Evolutionary conservation across 208 protist species (phyloP).

Genomic region (Angomonas ambiguus): DNA sequence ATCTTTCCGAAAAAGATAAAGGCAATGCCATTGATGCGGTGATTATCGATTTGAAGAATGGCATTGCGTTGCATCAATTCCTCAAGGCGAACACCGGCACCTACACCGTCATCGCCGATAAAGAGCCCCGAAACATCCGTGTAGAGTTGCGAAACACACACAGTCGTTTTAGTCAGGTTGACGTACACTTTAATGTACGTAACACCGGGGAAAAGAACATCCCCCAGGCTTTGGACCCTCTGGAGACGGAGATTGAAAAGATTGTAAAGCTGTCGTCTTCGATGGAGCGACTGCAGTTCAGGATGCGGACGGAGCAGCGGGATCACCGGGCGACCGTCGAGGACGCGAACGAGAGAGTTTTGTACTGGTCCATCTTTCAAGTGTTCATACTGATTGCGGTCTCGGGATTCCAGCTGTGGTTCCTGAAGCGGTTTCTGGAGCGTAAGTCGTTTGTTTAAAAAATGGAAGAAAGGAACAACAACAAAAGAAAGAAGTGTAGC

Average conservation of each 20-base stretch:
- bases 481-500: too few relatives aligned
- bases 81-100: conserved; percentile 18
- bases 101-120: conserved; percentile 23
- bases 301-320: conserved; percentile 46
- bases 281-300: conserved; percentile 49
- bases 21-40: neutral
- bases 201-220: conserved; percentile 22
- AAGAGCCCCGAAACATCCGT: conserved; percentile 12
- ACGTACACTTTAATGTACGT: conserved; percentile 48
- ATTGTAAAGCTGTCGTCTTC: conserved; percentile 27
- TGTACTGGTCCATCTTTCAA: conserved; percentile 75
- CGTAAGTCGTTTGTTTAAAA: conserved; percentile 59
- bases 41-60: neutral
- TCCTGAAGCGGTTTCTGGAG: conserved; percentile 81
- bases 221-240: conserved; percentile 49
- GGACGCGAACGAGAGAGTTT: conserved; percentile 43
- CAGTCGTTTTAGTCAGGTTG: conserved; percentile 29
- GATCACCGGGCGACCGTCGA: conserved; percentile 69
- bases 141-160: conserved; percentile 53
- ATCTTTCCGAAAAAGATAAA: conserved; percentile 12
- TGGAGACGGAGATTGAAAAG: conserved; percentile 47
- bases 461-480: neutral
- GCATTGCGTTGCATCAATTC: conserved; percentile 25
- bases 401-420: conserved; percentile 63
- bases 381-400: conserved; percentile 51